Percentiles rank a stretch among this genome's conserved stretches.
Evolutionary conservation across 2,329 filamentous ascomycete genomes (phyloP).

Genomic region (Alternaria burnsii): DNA sequence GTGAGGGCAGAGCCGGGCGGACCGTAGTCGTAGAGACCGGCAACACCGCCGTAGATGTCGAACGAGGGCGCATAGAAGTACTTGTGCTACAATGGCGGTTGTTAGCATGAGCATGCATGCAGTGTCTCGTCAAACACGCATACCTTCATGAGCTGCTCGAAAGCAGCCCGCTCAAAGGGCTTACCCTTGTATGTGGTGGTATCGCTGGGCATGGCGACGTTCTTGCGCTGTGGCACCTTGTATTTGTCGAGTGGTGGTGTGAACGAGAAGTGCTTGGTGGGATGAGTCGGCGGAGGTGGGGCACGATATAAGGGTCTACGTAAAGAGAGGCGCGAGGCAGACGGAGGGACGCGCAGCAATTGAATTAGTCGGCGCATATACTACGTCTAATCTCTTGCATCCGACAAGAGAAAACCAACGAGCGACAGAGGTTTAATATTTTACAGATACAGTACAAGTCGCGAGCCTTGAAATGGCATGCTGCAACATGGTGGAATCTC

Average conservation of each 20-base stretch:
- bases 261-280: conserved; percentile 47
- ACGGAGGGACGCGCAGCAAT: conserved; percentile 50
- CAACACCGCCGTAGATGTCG: conserved; percentile 90
- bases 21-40: conserved; percentile 92
- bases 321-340: conserved; percentile 34
- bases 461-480: conserved; percentile 15
- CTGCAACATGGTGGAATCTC: conserved; percentile 6
- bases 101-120: conserved; percentile 39
- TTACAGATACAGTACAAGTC: conserved; percentile 20
- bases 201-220: conserved; percentile 40
- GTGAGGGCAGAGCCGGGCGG: conserved; percentile 87
- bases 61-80: conserved; percentile 92
- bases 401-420: conserved; percentile 32
- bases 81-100: conserved; percentile 38
- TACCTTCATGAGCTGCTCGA: conserved; percentile 87
- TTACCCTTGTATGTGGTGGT: conserved; percentile 75
- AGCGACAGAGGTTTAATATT: conserved; percentile 32
- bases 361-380: conserved; percentile 51
- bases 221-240: conserved; percentile 42
- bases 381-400: conserved; percentile 25
- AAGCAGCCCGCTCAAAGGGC: conserved; percentile 80
- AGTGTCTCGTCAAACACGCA: conserved; percentile 59
- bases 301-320: conserved; percentile 40
- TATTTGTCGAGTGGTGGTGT: conserved; percentile 41
- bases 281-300: conserved; percentile 42